These are phyloP conservation scores for Phymatotrichopsis omnivora DNA, from an alignment of 2,329 filamentous ascomycete genomes.

Conservation along the genomic window DNA sequence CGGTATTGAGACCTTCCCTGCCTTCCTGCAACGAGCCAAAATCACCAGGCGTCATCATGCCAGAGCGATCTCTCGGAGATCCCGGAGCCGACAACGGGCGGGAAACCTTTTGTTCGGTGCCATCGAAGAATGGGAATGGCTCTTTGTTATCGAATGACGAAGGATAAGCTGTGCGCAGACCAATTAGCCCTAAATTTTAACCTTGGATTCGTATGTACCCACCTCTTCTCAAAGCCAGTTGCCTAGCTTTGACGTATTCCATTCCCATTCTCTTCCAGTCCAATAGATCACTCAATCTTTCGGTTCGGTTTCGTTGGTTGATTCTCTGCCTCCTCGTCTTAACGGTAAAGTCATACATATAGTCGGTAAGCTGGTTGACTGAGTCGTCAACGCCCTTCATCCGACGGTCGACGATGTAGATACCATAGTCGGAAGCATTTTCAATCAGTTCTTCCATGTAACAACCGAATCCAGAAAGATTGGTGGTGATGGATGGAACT, in stretches of 20 bases:
- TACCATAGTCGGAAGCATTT: conserved; percentile 94
- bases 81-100: conserved; percentile 89
- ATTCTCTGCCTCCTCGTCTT: conserved; percentile 96
- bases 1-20: conserved; percentile 81
- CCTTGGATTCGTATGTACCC: conserved; percentile 32
- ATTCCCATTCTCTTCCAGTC: conserved; percentile 99
- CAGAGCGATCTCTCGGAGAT: conserved; percentile 77
- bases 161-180: conserved; percentile 56
- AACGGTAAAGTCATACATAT: conserved; percentile 86
- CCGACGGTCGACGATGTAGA: conserved; percentile 95
- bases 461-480: conserved; percentile 93
- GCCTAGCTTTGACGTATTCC: conserved; percentile 96
- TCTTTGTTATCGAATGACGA: conserved; percentile 66
- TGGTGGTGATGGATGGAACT: conserved; percentile 95
- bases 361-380: conserved; percentile 83
- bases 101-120: conserved; percentile 89
- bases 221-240: conserved; percentile 69
- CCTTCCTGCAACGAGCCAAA: conserved; percentile 95
- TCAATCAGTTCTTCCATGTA: conserved; percentile 99
- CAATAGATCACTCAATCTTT: conserved; percentile 83
- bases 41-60: conserved; percentile 98
- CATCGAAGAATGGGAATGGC: conserved; percentile 82
- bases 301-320: conserved; percentile 95
- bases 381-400: conserved; percentile 95
- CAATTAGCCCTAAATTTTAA: conserved; percentile 25